Base-by-base conservation (phyloP, 257 asterid genomes). In the Lycium barbarum region DNA sequence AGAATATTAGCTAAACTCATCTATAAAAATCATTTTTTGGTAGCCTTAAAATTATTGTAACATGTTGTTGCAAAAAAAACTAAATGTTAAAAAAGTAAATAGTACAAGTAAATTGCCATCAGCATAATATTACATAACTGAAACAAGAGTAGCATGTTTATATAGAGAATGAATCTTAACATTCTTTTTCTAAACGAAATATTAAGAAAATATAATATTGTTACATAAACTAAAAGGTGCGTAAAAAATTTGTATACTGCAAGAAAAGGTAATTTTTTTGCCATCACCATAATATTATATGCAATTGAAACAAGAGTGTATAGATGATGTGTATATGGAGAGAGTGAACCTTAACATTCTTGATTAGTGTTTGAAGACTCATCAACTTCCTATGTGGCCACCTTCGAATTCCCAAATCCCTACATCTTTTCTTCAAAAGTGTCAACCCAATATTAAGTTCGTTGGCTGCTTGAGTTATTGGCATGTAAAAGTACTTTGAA, bases 351-450 rank as follows among this genome's bases (percentile, higher is more conserved):
- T 95, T 93, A 57, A 95, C 97, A 87, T 95, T 95, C 45, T 91
- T 90, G 84, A 96, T 95, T 79, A 96, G 93, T 91, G 97, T 90
- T 91, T 96, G 92, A 0, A 96, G 93, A 89, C 99, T 96, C 93
- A 87, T 92, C 89, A 96, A 89, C 88, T 96, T 96, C 33, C 99
- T 59, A 13, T 95, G 98, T 0, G 99, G 99, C 98, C 99, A 96
- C 70, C 99, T 89, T 6, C 88, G 83, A 45, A 96, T 95, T 0
- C 99, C 98, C 79, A 96, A 80, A 17, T 95, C 97, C 26, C 99
- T 85, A 35, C 98, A 96, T 86, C 98, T 90, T 85, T 94, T 96
- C 92, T 96, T 96, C 84, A 96, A 79, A 6, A 92, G 93, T 13
- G 99, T 96, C 45, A 96, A 74, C 3, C 99, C 99, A 1, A 96